A percentile compares a stretch with the other conserved stretches of the same genome.
Conservation (phyloP, 768 basidiomycete species). For the Mycena maculata region DNA sequence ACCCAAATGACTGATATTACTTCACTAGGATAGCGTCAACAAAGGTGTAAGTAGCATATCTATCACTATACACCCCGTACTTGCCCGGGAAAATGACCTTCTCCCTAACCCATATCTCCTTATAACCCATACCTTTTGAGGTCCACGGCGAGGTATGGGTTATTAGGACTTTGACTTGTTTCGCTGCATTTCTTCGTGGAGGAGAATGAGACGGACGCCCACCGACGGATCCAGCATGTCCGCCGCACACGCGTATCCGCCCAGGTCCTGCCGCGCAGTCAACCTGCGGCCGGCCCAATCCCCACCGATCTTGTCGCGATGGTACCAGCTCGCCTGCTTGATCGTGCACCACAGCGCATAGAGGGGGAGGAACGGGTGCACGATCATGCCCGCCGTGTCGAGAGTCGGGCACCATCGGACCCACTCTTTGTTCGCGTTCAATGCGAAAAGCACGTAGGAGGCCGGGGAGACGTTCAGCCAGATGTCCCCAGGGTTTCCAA, state of each 20-base stretch:
- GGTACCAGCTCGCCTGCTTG: constrained; percentile 24
- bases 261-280: constrained; percentile 13
- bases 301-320: neutral
- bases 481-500: constrained; percentile 22
- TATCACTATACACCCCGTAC: no score
- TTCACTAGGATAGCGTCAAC: no score
- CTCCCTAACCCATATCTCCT: no score
- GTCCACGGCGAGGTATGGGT: no score
- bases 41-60: no score
- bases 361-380: constrained; percentile 14
- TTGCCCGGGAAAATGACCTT: no score
- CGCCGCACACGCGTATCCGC: neutral
- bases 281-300: constrained; percentile 17
- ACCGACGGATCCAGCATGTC: constrained; percentile 6
- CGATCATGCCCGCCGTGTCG: neutral
- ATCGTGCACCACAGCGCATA: constrained; percentile 29
- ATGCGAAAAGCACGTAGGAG: constrained; percentile 11
- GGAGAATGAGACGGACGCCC: constrained; percentile 21
- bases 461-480: constrained; percentile 24
- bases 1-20: no score
- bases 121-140: no score
- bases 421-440: constrained; percentile 14
- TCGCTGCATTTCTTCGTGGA: neutral
- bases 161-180: no score
- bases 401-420: constrained; percentile 13